Percentiles rank a stretch among this genome's conserved stretches.
Evolutionary conservation across 2,329 filamentous ascomycete genomes (phyloP).

Genomic region (Alternaria sp.): DNA sequence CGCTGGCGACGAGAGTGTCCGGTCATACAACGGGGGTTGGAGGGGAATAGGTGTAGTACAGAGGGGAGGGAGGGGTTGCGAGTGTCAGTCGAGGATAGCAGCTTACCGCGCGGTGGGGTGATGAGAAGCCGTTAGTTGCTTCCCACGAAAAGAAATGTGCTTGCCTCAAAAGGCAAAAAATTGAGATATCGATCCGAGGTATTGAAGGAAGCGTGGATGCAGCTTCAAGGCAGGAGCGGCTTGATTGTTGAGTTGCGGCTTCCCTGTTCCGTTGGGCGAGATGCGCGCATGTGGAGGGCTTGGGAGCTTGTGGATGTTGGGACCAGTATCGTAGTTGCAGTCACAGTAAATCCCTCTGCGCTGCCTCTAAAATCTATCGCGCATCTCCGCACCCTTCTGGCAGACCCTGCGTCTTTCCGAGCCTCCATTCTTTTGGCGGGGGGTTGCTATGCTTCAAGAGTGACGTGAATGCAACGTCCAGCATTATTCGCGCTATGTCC

Average conservation of each 20-base stretch:
- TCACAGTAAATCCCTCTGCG: not conserved
- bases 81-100: constrained; percentile 14
- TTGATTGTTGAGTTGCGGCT: constrained; percentile 18
- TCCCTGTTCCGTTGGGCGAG: constrained; percentile 20
- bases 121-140: constrained; percentile 11
- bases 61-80: constrained; percentile 25
- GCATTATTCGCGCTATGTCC: constrained; percentile 5
- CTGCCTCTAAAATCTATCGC: not conserved
- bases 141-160: constrained; percentile 1
- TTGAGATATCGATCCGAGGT: not conserved
- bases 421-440: constrained; percentile 7
- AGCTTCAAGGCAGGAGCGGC: constrained; percentile 12
- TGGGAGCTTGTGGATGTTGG: not conserved
- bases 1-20: constrained; percentile 27
- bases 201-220: constrained; percentile 11
- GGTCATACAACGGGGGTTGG: constrained; percentile 26
- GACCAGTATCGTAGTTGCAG: not conserved
- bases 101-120: constrained; percentile 13
- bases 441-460: constrained; percentile 8
- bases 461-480: constrained; percentile 20
- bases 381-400: constrained; percentile 14
- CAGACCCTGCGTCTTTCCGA: constrained; percentile 6
- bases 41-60: constrained; percentile 26
- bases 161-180: not conserved
- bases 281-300: constrained; percentile 9